Percentiles rank a stretch among this genome's conserved stretches.
Evolutionary conservation across 1,139 yeast species (phyloP).

Genomic region (Magnusiomyces suaveolens): DNA sequence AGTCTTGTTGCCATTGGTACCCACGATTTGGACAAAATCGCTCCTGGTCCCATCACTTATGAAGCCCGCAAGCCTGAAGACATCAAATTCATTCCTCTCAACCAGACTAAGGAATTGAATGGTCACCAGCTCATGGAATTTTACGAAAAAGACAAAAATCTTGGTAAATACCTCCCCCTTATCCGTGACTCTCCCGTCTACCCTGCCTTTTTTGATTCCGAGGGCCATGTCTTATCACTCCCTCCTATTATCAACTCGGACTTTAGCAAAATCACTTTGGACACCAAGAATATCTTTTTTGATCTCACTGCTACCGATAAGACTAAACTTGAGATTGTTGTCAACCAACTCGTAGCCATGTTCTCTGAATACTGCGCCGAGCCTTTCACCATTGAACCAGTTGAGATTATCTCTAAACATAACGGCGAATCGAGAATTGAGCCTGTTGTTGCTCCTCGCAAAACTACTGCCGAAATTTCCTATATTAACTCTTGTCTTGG

Average conservation of each 20-base stretch:
- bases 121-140: conserved; percentile 80
- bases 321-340: conserved; percentile 84
- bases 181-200: conserved; percentile 81
- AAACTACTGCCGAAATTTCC: conserved; percentile 62
- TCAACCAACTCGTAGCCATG: conserved; percentile 91
- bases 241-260: conserved; percentile 97
- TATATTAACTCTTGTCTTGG: conserved; percentile 93
- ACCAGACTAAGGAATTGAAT: conserved; percentile 66
- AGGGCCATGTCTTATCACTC: conserved; percentile 73
- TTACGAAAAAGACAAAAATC: conserved; percentile 81
- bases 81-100: conserved; percentile 72
- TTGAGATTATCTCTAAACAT: conserved; percentile 73
- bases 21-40: conserved; percentile 77
- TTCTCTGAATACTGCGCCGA: conserved; percentile 67
- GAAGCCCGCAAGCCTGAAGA: conserved; percentile 76
- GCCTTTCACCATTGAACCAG: conserved; percentile 73
- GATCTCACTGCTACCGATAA: conserved; percentile 94
- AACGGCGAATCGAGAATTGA: conserved; percentile 66
- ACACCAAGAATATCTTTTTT: conserved; percentile 80
- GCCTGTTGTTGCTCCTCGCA: conserved; percentile 64
- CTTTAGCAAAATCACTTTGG: conserved; percentile 74
- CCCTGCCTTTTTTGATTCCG: conserved; percentile 79
- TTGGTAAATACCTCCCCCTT: conserved; percentile 80
- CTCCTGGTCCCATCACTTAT: conserved; percentile 72
- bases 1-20: conserved; percentile 97